A percentile compares a stretch with the other conserved stretches of the same genome.
Conservation (phyloP, 805 yeast species). For the Kazachstania psychrophila region DNA sequence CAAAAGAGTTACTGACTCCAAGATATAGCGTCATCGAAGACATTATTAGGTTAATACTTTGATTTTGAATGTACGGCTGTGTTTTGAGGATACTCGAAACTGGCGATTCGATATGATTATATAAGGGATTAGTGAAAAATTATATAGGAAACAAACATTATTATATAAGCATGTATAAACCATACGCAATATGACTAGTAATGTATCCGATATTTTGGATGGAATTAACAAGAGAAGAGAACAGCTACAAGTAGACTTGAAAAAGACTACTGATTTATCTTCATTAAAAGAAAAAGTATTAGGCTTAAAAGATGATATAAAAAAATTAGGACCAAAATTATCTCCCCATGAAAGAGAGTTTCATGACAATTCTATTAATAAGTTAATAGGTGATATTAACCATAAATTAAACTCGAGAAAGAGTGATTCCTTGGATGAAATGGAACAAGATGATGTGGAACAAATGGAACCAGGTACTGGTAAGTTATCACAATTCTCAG, state of each 20-base stretch:
- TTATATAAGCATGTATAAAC: background rate
- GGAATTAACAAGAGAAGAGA: background rate
- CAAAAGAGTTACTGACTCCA: no score
- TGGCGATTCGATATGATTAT: no score
- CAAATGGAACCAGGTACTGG: background rate
- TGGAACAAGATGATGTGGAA: background rate
- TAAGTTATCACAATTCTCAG: background rate
- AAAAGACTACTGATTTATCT: background rate
- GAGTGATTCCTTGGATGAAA: background rate
- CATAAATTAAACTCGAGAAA: background rate
- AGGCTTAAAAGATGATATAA: constrained; percentile 8
- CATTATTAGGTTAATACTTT: no score
- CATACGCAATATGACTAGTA: background rate
- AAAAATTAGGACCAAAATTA: constrained; percentile 8
- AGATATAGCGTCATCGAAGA: no score
- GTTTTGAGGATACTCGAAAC: no score
- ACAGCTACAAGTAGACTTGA: no score
- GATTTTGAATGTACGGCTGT: no score
- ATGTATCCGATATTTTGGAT: background rate
- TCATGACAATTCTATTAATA: constrained; percentile 11
- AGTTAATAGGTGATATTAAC: constrained; percentile 10
- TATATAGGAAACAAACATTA: no score
- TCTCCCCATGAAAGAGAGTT: constrained; percentile 15
- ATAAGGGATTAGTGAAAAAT: no score
- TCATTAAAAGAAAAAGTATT: constrained; percentile 4